A percentile compares a stretch with the other conserved stretches of the same genome.
These are phyloP conservation scores for Pythium plurisporium DNA, from an alignment of 352 stramenopile species.

Conservation along the genomic window DNA sequence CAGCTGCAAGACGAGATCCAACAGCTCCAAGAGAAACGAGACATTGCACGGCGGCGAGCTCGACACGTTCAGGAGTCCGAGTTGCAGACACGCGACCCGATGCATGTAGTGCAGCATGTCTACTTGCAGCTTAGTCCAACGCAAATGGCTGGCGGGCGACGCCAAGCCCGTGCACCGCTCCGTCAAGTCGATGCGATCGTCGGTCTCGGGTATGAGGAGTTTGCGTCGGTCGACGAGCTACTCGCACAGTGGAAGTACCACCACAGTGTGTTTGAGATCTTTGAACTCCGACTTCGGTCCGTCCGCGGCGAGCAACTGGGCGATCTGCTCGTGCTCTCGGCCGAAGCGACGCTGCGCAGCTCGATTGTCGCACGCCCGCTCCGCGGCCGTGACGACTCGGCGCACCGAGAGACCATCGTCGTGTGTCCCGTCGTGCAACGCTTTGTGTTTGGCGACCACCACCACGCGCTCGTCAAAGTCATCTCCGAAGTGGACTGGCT, in stretches of 20 bases:
- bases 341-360: not conserved
- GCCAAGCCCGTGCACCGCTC: not conserved
- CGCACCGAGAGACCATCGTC: slow-evolving; percentile 10
- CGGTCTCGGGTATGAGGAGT: slow-evolving; percentile 31
- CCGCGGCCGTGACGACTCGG: slow-evolving; percentile 17
- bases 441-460: slow-evolving; percentile 34
- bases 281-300: slow-evolving; percentile 31
- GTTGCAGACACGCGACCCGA: not conserved
- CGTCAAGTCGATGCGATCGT: slow-evolving; percentile 12
- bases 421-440: slow-evolving; percentile 38
- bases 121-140: not conserved
- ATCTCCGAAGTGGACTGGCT: slow-evolving; percentile 50
- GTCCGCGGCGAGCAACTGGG: slow-evolving; percentile 28
- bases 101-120: not conserved
- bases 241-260: slow-evolving; percentile 43
- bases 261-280: slow-evolving; percentile 36
- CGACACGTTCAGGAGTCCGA: not conserved
- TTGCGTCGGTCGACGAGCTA: slow-evolving; percentile 35
- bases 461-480: slow-evolving; percentile 31
- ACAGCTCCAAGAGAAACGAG: slow-evolving; percentile 13
- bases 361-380: slow-evolving; percentile 2
- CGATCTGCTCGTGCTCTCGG: slow-evolving; percentile 26
- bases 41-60: not conserved
- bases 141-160: not conserved
- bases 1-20: slow-evolving; percentile 35